A percentile compares a stretch with the other conserved stretches of the same genome.
phyloP scores from a whole-genome alignment of 305 asterid species.

The Euphrasia arctica region DNA sequence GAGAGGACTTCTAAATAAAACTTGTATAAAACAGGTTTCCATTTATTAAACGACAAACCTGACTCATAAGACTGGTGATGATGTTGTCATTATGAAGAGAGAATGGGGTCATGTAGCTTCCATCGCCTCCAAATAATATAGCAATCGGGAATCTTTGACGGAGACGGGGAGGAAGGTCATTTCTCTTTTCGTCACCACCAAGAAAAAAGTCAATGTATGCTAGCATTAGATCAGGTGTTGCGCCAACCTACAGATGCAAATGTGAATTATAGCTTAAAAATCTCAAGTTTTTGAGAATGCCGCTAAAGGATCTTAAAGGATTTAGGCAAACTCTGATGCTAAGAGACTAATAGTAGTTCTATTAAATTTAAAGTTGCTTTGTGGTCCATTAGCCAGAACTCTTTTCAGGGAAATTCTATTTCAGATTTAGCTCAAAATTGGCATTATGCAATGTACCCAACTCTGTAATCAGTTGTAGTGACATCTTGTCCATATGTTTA shows the following conservation, averaged over 20 bases:
- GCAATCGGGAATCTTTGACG: constrained; percentile 86
- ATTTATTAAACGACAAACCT: constrained; percentile 51
- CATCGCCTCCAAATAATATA: constrained; percentile 92
- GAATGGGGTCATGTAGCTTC: constrained; percentile 94
- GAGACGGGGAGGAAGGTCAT: constrained; percentile 87
- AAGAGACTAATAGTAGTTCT: neutral
- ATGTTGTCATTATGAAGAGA: constrained; percentile 81
- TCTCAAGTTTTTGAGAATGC: constrained; percentile 7
- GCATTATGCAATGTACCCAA: too few relatives aligned
- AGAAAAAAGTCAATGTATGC: constrained; percentile 91
- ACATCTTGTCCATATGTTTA: too few relatives aligned
- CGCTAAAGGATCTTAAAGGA: constrained; percentile 14
- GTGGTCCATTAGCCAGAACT: too few relatives aligned
- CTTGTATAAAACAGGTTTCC: neutral
- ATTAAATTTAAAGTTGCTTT: neutral
- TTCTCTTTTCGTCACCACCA: constrained; percentile 98
- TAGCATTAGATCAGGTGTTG: constrained; percentile 95
- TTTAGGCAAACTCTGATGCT: neutral
- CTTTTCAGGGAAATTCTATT: too few relatives aligned
- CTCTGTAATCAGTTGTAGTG: too few relatives aligned
- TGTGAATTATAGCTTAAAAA: constrained; percentile 24
- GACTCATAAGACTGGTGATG: constrained; percentile 93
- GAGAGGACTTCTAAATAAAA: too few relatives aligned
- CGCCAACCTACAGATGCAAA: constrained; percentile 68
- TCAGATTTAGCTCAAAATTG: too few relatives aligned